Percentiles rank a stretch among this genome's conserved stretches.
phyloP scores from a whole-genome alignment of 495 filamentous ascomycete genomes.

The Penicillium psychrofluorescens region DNA sequence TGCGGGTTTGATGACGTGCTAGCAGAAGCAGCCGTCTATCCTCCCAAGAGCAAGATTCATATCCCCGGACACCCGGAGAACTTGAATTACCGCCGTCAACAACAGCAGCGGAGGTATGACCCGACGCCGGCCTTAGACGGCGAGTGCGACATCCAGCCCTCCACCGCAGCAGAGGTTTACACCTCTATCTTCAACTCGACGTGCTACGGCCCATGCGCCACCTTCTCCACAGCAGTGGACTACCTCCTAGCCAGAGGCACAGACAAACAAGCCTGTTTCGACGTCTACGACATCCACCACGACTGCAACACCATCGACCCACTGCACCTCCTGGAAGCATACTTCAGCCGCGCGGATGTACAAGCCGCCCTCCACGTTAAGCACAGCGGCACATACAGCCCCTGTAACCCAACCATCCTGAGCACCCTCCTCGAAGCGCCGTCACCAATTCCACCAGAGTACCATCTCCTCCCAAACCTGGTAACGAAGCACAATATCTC shows the following conservation, averaged over 20 bases:
- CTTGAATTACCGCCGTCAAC: conserved; percentile 19
- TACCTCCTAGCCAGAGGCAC: conserved; percentile 11
- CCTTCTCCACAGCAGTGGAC: conserved; percentile 27
- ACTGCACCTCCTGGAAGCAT: conserved; percentile 15
- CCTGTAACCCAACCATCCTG: conserved; percentile 27
- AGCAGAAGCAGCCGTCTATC: conserved; percentile 19
- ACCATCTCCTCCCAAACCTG: conserved; percentile 25
- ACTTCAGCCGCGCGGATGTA: conserved; percentile 31
- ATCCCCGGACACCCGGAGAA: conserved; percentile 32
- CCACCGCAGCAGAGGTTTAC: conserved; percentile 15
- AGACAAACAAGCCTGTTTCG: conserved; percentile 15
- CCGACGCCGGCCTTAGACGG: conserved; percentile 4
- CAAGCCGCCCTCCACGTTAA: conserved; percentile 25
- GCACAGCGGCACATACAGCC: conserved; percentile 12
- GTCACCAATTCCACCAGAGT: conserved; percentile 17
- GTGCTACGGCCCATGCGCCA: conserved; percentile 34
- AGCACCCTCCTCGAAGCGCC: conserved; percentile 11
- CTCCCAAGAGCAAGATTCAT: conserved; percentile 21
- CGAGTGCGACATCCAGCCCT: conserved; percentile 18
- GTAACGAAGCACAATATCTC: conserved; percentile 26
- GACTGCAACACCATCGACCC: conserved; percentile 22
- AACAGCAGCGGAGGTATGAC: conserved; percentile 2
- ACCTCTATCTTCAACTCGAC: conserved; percentile 26
- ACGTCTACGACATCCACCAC: conserved; percentile 29
- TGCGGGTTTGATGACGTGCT: conserved; percentile 30